Percentiles rank a stretch among this genome's conserved stretches.
phyloP scores from a whole-genome alignment of 805 yeast species.

The Maudiozyma saulgeensis region DNA sequence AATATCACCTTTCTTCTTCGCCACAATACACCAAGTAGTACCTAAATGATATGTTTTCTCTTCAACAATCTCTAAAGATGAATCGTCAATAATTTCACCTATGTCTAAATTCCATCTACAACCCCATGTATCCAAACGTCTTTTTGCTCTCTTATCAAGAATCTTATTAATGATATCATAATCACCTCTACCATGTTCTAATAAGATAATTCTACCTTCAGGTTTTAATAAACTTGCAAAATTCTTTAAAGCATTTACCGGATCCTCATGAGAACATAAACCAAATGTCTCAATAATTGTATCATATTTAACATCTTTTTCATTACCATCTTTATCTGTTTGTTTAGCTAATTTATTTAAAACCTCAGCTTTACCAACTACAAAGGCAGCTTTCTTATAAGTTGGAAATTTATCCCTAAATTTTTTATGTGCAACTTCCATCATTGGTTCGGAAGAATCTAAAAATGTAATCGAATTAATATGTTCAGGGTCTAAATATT shows the following conservation, averaged over 20 bases:
- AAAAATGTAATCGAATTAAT: conserved; percentile 71
- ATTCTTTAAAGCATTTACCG: conserved; percentile 68
- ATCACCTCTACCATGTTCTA: conserved; percentile 89
- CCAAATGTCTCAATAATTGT: conserved; percentile 93
- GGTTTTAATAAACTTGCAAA: conserved; percentile 70
- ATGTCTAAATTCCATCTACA: conserved; percentile 96
- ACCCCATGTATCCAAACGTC: conserved; percentile 86
- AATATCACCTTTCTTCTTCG: conserved; percentile 64
- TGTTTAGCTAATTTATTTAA: conserved; percentile 45
- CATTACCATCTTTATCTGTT: conserved; percentile 16
- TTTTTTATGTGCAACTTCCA: conserved; percentile 66
- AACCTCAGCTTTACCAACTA: conserved; percentile 84
- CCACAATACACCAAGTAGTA: conserved; percentile 79
- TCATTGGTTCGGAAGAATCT: conserved; percentile 81
- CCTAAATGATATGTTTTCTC: conserved; percentile 82
- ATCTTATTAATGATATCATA: conserved; percentile 70
- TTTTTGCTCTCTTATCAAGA: conserved; percentile 73
- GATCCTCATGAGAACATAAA: conserved; percentile 90
- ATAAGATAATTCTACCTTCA: conserved; percentile 75
- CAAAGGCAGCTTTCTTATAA: conserved; percentile 69
- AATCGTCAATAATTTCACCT: conserved; percentile 72
- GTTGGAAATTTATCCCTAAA: conserved; percentile 59
- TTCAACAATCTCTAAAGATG: conserved; percentile 74
- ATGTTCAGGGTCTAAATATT: conserved; percentile 51
- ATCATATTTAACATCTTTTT: conserved; percentile 55